Evolutionary conservation across 2,329 filamentous ascomycete genomes (phyloP).

Genomic region (Claviceps citrina): DNA sequence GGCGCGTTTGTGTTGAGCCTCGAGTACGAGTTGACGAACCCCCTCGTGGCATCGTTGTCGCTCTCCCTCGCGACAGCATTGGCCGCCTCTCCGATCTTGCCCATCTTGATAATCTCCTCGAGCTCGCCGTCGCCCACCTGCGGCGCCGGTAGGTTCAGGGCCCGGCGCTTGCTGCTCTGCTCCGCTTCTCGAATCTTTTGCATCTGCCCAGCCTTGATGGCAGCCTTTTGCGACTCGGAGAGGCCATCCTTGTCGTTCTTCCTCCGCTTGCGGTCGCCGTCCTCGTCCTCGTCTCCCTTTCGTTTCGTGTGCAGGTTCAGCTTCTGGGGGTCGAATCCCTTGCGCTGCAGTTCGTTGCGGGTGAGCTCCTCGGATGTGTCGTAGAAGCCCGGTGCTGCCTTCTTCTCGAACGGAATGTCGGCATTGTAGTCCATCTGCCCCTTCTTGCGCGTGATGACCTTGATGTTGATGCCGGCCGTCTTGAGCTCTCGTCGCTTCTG

Average conservation of each 20-base stretch:
- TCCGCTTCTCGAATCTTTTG: constrained; percentile 92
- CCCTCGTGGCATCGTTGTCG: constrained; percentile 72
- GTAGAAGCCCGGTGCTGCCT: constrained; percentile 76
- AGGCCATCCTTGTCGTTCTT: constrained; percentile 75
- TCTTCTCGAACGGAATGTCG: constrained; percentile 94
- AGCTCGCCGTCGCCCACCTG: constrained; percentile 87
- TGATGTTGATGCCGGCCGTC: constrained; percentile 96
- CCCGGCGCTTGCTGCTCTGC: constrained; percentile 81
- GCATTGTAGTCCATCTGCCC: constrained; percentile 99
- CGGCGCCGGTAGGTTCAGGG: constrained; percentile 69
- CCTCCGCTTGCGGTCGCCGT: constrained; percentile 66
- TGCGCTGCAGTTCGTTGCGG: constrained; percentile 69
- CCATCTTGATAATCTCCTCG: constrained; percentile 98
- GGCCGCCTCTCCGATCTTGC: constrained; percentile 78
- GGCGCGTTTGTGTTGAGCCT: constrained; percentile 68
- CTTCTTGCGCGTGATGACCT: constrained; percentile 77
- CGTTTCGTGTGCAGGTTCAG: constrained; percentile 83
- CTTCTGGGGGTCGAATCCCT: constrained; percentile 81
- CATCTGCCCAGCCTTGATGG: constrained; percentile 82
- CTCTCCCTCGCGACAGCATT: constrained; percentile 58
- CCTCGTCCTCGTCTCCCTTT: constrained; percentile 82
- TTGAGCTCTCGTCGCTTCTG: constrained; percentile 96
- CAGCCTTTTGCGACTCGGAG: constrained; percentile 70
- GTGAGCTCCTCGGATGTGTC: constrained; percentile 73
- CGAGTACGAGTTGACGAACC: constrained; percentile 75